Evolutionary conservation across 768 basidiomycete species (phyloP).

Genomic region (Tricholoma furcatifolium): DNA sequence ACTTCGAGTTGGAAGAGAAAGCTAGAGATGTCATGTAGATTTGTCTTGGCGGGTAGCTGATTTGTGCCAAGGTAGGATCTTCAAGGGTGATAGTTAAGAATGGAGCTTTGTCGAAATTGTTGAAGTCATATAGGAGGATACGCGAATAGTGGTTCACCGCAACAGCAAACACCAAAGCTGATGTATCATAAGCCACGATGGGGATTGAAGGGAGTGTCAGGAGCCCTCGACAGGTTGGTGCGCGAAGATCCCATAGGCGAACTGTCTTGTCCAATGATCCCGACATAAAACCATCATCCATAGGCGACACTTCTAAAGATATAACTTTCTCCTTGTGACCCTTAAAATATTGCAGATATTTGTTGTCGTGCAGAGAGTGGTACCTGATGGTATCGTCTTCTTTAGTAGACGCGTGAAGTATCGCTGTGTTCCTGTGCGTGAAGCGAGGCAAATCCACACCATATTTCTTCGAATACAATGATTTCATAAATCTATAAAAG

Average conservation of each 20-base stretch:
- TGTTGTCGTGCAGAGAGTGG: constrained; percentile 94
- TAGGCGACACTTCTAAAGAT: constrained; percentile 88
- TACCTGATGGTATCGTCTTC: constrained; percentile 94
- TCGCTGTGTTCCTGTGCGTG: constrained; percentile 84
- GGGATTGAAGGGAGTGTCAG: constrained; percentile 74
- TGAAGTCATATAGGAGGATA: constrained; percentile 82
- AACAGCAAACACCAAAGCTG: constrained; percentile 84
- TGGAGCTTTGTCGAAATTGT: constrained; percentile 88
- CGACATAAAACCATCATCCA: constrained; percentile 95
- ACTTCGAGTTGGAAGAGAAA: constrained; percentile 90
- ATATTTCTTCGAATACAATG: constrained; percentile 92
- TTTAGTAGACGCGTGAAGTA: constrained; percentile 91
- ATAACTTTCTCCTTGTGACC: constrained; percentile 90
- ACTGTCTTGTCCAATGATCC: constrained; percentile 93
- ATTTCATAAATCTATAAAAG: constrained; percentile 63
- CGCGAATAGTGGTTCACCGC: constrained; percentile 80
- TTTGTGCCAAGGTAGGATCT: constrained; percentile 71
- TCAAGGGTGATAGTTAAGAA: constrained; percentile 83
- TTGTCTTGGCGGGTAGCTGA: constrained; percentile 83
- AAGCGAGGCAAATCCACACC: constrained; percentile 94
- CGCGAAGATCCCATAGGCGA: constrained; percentile 91
- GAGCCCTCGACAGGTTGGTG: constrained; percentile 73
- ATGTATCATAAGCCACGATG: constrained; percentile 80
- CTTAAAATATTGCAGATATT: constrained; percentile 92
- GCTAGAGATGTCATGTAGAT: constrained; percentile 89